These are phyloP conservation scores for Alopecurus myosuroides DNA, from an alignment of 176 grass and related monocot species.

Conservation along the genomic window DNA sequence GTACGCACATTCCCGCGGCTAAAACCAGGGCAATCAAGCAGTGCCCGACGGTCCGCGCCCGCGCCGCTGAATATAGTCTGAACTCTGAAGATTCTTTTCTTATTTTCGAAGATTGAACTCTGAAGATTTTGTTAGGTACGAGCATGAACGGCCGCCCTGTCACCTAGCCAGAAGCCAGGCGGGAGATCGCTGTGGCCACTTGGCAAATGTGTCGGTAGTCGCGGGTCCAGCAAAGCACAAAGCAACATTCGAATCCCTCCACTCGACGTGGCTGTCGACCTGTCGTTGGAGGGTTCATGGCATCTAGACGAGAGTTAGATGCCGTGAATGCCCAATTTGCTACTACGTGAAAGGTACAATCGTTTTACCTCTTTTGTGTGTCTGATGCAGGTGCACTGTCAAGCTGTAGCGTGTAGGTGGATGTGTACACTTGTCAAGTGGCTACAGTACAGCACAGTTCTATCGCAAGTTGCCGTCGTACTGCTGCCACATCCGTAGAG, in stretches of 20 bases:
- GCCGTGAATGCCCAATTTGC: background rate
- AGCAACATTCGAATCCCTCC: background rate
- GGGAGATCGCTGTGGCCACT: background rate
- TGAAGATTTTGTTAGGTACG: background rate
- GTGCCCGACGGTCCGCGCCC: background rate
- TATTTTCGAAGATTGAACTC: too few relatives aligned
- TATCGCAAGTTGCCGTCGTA: background rate
- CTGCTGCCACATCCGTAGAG: background rate
- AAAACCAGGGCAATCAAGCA: background rate
- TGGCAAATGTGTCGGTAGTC: background rate
- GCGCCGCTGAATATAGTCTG: too few relatives aligned
- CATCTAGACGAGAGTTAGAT: background rate
- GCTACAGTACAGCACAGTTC: background rate
- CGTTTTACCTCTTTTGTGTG: background rate
- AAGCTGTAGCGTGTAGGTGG: background rate
- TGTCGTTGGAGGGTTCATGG: constrained; percentile 6
- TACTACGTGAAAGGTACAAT: background rate
- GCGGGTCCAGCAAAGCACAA: background rate
- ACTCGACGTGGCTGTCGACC: background rate
- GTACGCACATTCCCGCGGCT: background rate
- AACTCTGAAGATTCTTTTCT: too few relatives aligned
- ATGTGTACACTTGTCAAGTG: background rate
- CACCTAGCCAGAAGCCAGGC: background rate
- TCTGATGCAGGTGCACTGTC: background rate
- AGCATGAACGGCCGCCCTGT: background rate